Conservation (phyloP, 75 land plant genomes). For the Sequoiadendron giganteum region DNA sequence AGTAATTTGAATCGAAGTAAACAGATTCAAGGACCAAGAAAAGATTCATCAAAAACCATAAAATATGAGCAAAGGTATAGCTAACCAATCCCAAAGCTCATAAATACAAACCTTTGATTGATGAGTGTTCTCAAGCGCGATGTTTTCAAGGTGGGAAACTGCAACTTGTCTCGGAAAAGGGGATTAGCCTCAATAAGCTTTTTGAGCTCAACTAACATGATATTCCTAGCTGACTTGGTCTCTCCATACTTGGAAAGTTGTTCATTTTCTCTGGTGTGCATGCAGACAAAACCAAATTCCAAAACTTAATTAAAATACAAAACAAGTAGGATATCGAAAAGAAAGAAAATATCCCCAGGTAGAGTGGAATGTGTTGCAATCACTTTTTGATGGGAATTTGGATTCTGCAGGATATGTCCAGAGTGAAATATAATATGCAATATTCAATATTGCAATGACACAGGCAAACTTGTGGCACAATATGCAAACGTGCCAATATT, state of each 20-base stretch:
- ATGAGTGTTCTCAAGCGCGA: constrained; percentile 78
- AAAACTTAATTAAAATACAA: background rate
- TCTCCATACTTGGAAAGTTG: constrained; percentile 87
- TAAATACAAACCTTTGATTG: constrained; percentile 65
- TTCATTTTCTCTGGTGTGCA: constrained; percentile 66
- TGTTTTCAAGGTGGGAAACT: constrained; percentile 63
- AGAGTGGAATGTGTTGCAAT: background rate
- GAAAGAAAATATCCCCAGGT: background rate
- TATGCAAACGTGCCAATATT: background rate
- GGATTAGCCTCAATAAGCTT: constrained; percentile 86
- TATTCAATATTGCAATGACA: background rate
- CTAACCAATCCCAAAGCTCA: background rate
- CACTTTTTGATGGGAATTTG: background rate
- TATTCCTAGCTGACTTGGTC: constrained; percentile 71
- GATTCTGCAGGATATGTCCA: background rate
- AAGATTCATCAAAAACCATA: background rate
- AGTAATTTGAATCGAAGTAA: background rate
- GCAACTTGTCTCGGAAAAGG: constrained; percentile 75
- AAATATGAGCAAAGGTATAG: background rate
- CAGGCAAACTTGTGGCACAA: background rate
- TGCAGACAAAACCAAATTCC: background rate
- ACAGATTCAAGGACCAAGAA: background rate
- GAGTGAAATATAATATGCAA: background rate
- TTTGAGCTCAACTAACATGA: constrained; percentile 79
- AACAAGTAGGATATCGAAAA: background rate